These are phyloP conservation scores for Ophiostoma australiae DNA, from an alignment of 2,329 filamentous ascomycete genomes.

Conservation along the genomic window DNA sequence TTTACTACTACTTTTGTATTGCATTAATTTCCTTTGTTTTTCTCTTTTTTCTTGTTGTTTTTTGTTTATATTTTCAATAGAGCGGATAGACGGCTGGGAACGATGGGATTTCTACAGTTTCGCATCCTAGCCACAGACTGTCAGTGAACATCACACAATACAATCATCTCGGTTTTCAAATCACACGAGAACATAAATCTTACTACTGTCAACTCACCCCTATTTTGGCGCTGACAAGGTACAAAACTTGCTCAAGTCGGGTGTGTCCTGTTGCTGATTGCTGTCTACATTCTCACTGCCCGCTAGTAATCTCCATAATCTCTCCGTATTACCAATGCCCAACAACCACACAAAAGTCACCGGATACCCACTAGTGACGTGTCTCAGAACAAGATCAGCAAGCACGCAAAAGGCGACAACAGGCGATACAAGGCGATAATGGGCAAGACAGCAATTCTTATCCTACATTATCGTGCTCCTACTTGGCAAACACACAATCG, in stretches of 20 bases:
- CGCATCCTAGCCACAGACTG: background rate
- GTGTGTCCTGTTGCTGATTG: background rate
- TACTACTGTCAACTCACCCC: background rate
- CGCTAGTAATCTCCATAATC: background rate
- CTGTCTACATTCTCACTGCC: background rate
- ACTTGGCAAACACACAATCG: background rate
- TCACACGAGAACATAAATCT: background rate
- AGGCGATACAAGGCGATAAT: background rate
- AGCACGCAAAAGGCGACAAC: background rate
- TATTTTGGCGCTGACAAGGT: background rate
- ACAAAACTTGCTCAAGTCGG: background rate
- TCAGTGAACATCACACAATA: background rate
- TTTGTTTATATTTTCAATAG: background rate
- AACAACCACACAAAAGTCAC: background rate
- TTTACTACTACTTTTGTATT: background rate
- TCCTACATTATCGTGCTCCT: background rate
- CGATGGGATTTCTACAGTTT: background rate
- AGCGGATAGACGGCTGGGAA: background rate
- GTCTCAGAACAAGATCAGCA: background rate
- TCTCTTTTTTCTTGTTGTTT: background rate
- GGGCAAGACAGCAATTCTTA: background rate
- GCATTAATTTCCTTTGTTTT: background rate
- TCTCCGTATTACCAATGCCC: conserved; percentile 3
- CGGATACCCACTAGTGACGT: conserved; percentile 1
- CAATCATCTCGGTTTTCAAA: background rate